phyloP scores from a whole-genome alignment of 345 rosid genomes.

The Fremontodendron californicum region DNA sequence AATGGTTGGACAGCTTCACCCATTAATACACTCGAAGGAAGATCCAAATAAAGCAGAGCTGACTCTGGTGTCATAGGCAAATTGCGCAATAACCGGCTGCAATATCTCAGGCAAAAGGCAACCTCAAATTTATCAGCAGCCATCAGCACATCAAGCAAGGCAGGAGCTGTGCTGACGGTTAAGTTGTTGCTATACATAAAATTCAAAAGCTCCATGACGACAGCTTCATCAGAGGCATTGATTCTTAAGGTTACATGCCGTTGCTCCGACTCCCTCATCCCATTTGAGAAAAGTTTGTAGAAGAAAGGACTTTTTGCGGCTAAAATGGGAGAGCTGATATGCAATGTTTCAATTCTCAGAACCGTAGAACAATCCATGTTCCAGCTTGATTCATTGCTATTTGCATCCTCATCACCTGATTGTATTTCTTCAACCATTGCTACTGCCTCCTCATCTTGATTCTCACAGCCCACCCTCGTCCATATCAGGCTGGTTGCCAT shows the following conservation, averaged over 20 bases:
- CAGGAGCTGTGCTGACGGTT: constrained; percentile 69
- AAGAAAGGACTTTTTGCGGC: constrained; percentile 98
- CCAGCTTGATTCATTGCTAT: constrained; percentile 65
- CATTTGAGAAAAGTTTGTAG: constrained; percentile 95
- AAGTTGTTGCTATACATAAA: constrained; percentile 85
- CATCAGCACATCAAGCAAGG: too few species aligned
- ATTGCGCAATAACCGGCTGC: constrained; percentile 72
- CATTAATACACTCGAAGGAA: too few species aligned
- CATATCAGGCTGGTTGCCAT: constrained; percentile 67
- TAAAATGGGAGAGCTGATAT: constrained; percentile 94
- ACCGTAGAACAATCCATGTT: constrained; percentile 72
- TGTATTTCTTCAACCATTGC: constrained; percentile 78
- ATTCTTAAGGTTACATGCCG: too few species aligned
- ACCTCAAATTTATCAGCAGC: constrained; percentile 99
- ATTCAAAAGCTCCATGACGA: constrained; percentile 90
- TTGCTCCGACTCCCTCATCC: constrained; percentile 99
- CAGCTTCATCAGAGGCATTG: constrained; percentile 96
- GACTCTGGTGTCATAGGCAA: too few species aligned
- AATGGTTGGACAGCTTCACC: too few species aligned
- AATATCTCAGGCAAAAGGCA: constrained; percentile 93
- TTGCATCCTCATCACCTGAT: constrained; percentile 76
- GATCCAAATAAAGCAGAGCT: too few species aligned
- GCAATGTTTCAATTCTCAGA: constrained; percentile 71
- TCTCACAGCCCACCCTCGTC: constrained; percentile 74
- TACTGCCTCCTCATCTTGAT: constrained; percentile 70